A percentile compares a stretch with the other conserved stretches of the same genome.
Conservation (phyloP, 805 yeast species). For the Candida dajiaensis region DNA sequence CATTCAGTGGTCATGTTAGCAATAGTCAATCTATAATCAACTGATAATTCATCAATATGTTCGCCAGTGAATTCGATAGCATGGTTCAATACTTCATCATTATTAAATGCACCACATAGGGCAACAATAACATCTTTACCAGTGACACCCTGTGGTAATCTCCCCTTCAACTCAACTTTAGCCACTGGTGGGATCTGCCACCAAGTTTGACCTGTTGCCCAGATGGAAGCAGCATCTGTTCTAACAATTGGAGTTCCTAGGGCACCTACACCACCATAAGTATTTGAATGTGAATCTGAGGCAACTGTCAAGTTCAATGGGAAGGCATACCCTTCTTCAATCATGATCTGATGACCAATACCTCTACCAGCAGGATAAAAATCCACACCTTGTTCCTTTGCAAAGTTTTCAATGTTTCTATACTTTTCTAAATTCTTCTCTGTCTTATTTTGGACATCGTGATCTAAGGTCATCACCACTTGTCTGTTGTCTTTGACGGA, state of each 20-base stretch:
- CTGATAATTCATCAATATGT: conserved; percentile 58
- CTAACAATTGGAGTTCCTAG: conserved; percentile 97
- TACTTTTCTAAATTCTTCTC: conserved; percentile 88
- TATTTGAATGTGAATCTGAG: conserved; percentile 95
- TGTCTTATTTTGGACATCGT: conserved; percentile 91
- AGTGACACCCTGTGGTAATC: conserved; percentile 78
- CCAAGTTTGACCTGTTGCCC: conserved; percentile 99
- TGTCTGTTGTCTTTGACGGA: conserved; percentile 80
- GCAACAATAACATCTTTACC: conserved; percentile 98
- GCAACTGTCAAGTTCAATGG: conserved; percentile 93
- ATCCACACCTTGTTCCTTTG: conserved; percentile 85
- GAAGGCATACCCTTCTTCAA: conserved; percentile 97
- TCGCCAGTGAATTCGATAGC: conserved; percentile 93
- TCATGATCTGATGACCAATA: conserved; percentile 98
- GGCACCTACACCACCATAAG: conserved; percentile 95
- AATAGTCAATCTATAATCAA: conserved; percentile 84
- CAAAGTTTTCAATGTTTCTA: conserved; percentile 82
- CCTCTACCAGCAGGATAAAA: conserved; percentile 99
- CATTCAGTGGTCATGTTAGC: conserved; percentile 98
- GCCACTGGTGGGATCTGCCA: conserved; percentile 99
- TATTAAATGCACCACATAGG: conserved; percentile 86
- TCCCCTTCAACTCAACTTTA: conserved; percentile 77
- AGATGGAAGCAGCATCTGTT: conserved; percentile 97
- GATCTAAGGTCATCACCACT: conserved; percentile 94
- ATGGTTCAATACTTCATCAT: conserved; percentile 88